Evolutionary conservation across 129 eudicot genomes (phyloP).

Genomic region (Calendula officinalis): DNA sequence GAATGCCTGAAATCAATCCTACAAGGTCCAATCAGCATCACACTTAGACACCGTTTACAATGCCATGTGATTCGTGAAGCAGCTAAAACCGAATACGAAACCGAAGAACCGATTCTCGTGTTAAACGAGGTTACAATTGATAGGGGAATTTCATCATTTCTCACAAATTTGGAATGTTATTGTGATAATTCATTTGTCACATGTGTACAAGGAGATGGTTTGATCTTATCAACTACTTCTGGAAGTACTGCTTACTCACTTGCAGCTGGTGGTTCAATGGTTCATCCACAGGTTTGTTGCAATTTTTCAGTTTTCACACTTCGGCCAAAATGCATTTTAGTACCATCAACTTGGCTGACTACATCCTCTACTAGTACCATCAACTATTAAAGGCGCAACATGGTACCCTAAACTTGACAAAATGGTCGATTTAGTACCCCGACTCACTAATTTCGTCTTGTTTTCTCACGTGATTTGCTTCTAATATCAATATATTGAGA

Average conservation of each 20-base stretch:
- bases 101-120: conserved; percentile 79
- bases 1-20: conserved; percentile 72
- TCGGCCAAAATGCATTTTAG: not conserved
- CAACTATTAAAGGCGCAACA: too few species aligned
- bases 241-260: conserved; percentile 99
- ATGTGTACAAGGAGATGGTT: conserved; percentile 93
- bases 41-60: conserved; percentile 80
- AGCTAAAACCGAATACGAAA: conserved; percentile 63
- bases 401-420: too few species aligned
- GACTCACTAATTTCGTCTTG: too few species aligned
- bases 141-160: conserved; percentile 92
- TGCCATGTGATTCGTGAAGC: conserved; percentile 83
- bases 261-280: conserved; percentile 99
- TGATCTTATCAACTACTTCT: conserved; percentile 88
- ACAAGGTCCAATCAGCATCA: conserved; percentile 80
- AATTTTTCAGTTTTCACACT: conserved; percentile 5
- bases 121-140: conserved; percentile 94
- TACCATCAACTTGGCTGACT: not conserved
- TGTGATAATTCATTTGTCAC: conserved; percentile 88
- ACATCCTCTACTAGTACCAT: not conserved
- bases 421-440: too few species aligned
- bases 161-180: conserved; percentile 93
- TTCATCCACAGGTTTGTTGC: conserved; percentile 83
- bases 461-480: too few species aligned
- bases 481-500: too few species aligned